Base-by-base conservation (phyloP, 176 grass and related monocot genomes). In the Puccinellia tenuiflora region DNA sequence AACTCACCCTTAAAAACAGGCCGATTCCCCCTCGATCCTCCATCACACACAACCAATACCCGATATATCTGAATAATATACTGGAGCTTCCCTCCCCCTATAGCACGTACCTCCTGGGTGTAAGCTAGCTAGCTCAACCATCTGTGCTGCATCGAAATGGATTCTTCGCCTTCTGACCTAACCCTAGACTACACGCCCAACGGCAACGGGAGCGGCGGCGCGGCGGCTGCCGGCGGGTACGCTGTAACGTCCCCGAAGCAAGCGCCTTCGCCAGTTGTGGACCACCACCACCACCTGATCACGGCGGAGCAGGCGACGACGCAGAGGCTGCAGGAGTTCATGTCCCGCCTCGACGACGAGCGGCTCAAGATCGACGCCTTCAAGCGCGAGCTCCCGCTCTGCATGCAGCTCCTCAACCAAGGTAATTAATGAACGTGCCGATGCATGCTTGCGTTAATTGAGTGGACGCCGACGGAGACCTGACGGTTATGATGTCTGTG, bases 381-480 rank as follows among this genome's bases (percentile, higher is more conserved):
- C 88, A 99, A 96, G 86, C 97, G 97, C 62, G 97, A 99, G 86
- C 89, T 99, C 39, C 97, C 97, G 25, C 85, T 99, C 28, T 99
- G 97, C 81, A 96, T 99, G 97, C 93, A 99, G 46, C 93, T 99
- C 13, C 97, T 99, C 83, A 94, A 90, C 77, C 88, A 99, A 73
- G 89, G 97, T 99, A 78, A 74, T 38, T 1, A 68, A 74, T 38
- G 0, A 68, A 26, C 25, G 28, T 25, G 39, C 35, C 3, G 9
- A 21, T 80, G 22, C 40, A 9, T 69, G 48, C 15, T n/a, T 78
- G 21, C 64, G 31, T 30, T 26, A 13, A 11, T 11, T 46, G 25
- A n/a, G 55, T 59, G 10, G n/a, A 59, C 25, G 55, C n/a, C 1
- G 11, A 26, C 3, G 3, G 33, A 34, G 33, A 34, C 33, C 14